phyloP scores from a whole-genome alignment of 441 rosid genomes.

The Theobroma grandiflorum region DNA sequence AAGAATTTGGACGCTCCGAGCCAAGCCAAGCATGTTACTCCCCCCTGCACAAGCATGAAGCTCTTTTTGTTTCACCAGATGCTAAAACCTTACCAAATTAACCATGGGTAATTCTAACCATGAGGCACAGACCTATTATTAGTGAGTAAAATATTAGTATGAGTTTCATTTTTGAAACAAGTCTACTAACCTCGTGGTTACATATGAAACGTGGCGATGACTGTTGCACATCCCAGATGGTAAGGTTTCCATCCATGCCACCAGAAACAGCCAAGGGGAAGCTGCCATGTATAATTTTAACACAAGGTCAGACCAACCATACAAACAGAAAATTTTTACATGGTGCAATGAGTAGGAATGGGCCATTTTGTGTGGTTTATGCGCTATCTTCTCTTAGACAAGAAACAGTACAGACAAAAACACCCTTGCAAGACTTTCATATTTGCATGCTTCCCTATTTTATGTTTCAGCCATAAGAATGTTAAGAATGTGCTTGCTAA shows the following conservation, averaged over 20 bases:
- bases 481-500: not conserved
- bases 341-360: not conserved
- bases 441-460: not conserved
- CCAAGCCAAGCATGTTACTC: conserved; percentile 80
- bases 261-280: conserved; percentile 84
- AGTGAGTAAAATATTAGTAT: not conserved
- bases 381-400: not conserved
- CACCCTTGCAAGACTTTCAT: not conserved
- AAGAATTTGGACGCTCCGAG: conserved; percentile 65
- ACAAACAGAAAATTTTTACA: not conserved
- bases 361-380: not conserved
- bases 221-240: conserved; percentile 84
- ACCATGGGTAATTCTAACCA: not conserved
- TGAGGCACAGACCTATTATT: not conserved
- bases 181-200: conserved; percentile 65
- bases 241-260: conserved; percentile 83
- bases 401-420: not conserved
- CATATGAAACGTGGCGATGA: conserved; percentile 76
- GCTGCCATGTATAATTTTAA: conserved; percentile 38
- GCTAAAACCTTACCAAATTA: not conserved
- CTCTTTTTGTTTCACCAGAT: conserved; percentile 4
- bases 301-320: not conserved
- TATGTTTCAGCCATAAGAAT: not conserved
- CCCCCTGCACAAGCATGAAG: conserved; percentile 57
- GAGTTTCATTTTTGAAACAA: not conserved